Conservation (phyloP, 805 yeast genomes). For the Cyberlindnera galapagoensis region DNA sequence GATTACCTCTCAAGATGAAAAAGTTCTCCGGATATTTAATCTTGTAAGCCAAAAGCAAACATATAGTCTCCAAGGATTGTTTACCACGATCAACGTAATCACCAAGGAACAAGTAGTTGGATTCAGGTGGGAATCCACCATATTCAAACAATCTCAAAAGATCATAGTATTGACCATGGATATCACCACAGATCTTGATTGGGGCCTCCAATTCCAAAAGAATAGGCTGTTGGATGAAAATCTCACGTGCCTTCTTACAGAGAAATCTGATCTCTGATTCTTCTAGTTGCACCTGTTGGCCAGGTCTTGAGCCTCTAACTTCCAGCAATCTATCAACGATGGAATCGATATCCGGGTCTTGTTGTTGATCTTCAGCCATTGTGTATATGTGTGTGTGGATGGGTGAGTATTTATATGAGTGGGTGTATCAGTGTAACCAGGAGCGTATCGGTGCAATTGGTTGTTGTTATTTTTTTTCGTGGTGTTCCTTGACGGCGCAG, state of each 20-base stretch:
- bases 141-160: conserved; percentile 91
- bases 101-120: conserved; percentile 90
- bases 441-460: conserved; percentile 1
- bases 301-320: conserved; percentile 98
- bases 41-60: conserved; percentile 89
- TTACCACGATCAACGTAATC: conserved; percentile 99
- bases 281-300: conserved; percentile 88
- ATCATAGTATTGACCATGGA: conserved; percentile 97
- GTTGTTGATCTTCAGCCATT: conserved; percentile 28
- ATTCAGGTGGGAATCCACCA: conserved; percentile 99
- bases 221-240: conserved; percentile 96
- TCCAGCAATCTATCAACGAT: conserved; percentile 94
- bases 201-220: conserved; percentile 95
- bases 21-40: conserved; percentile 98
- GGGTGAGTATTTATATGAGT: conserved; percentile 1
- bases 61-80: conserved; percentile 93
- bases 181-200: conserved; percentile 92
- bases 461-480: conserved; percentile 1
- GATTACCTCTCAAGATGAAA: conserved; percentile 94
- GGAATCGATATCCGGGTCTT: conserved; percentile 92
- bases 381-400: conserved; percentile 5
- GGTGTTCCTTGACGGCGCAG: no score
- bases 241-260: conserved; percentile 97
- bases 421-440: conserved; percentile 4
- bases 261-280: conserved; percentile 93